Conservation (phyloP, 202 grass and related monocot species). For the Eragrostis tef region DNA sequence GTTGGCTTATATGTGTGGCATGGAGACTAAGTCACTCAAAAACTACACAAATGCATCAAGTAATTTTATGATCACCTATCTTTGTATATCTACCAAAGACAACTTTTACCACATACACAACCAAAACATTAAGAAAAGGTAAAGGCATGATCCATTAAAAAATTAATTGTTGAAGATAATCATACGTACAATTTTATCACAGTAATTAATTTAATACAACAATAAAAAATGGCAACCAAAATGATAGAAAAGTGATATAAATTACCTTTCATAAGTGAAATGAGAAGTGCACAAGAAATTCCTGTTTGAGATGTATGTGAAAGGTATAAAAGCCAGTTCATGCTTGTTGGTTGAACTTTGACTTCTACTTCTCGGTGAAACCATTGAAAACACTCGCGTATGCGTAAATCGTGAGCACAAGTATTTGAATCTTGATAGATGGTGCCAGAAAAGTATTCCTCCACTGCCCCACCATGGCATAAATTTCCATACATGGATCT, state of each 20-base stretch:
- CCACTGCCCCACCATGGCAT: neutral
- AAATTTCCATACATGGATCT: neutral
- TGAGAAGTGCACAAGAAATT: neutral
- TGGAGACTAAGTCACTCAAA: neutral
- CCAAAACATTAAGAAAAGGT: neutral
- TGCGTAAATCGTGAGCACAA: neutral
- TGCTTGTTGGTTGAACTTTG: neutral
- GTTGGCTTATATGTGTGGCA: neutral
- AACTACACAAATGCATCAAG: neutral
- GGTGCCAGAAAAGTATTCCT: neutral
- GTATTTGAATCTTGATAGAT: neutral
- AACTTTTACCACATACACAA: neutral
- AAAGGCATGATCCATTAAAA: neutral
- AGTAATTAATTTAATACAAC: neutral
- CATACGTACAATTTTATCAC: neutral
- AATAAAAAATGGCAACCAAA: neutral
- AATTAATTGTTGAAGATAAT: neutral
- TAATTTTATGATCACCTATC: neutral
- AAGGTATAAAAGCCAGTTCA: neutral
- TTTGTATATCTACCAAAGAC: neutral
- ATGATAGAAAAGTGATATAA: neutral
- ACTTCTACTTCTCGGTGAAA: neutral
- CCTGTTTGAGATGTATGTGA: neutral
- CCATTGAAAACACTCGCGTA: neutral
- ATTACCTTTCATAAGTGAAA: neutral